Base-by-base conservation (phyloP, 2,329 filamentous ascomycete genomes). In the Ilyonectria mors-panacis region DNA sequence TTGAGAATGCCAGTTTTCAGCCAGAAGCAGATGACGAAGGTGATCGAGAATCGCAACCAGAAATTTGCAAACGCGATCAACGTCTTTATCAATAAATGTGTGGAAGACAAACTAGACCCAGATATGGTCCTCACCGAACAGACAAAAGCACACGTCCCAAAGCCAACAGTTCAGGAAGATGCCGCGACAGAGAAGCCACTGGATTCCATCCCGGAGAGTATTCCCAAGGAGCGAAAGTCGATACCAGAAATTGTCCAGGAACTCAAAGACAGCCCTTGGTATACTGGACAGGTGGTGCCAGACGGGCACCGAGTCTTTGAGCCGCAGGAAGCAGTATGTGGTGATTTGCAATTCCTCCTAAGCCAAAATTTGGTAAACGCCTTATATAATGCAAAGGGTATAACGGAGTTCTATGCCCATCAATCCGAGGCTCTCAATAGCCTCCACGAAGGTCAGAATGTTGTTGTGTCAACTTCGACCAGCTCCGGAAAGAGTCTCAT, bases 401-500 rank as follows among this genome's bases (percentile, higher is more conserved):
- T 99, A 65, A 93, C 91, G 0, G 88, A 92, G 65, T 88, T 99
- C 42, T 99, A 97, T 76, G 91, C 93, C 1, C 96, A 99, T 79
- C 96, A 99, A 81, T 91, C 95, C 0, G 93, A 97, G 81, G 96
- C 96, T 0, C 94, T 99, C 74, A 99, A 99, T 76, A 89, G 92
- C 67, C 84, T 99, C 1, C 87, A 95, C 63, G 88, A 92, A 3
- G 95, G 94, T 0, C 88, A 92, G 42, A 91, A 98, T 78, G 94
- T 98, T 15, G 95, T 99, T 58, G 92, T 99, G 1, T 92, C 95
- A 1, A 99, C 96, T 0, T 97, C 95, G 0, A 99, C 96, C 0
- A 97, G 94, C 77, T 99, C 96, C 1, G 96, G 96, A 12, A 99
- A 99, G 80, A 98, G 94, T 6, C 84, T 99, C n/a, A 98, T 99